These are phyloP conservation scores for Flammula alnicola DNA, from an alignment of 1,284 basidiomycete genomes.

Conservation along the genomic window DNA sequence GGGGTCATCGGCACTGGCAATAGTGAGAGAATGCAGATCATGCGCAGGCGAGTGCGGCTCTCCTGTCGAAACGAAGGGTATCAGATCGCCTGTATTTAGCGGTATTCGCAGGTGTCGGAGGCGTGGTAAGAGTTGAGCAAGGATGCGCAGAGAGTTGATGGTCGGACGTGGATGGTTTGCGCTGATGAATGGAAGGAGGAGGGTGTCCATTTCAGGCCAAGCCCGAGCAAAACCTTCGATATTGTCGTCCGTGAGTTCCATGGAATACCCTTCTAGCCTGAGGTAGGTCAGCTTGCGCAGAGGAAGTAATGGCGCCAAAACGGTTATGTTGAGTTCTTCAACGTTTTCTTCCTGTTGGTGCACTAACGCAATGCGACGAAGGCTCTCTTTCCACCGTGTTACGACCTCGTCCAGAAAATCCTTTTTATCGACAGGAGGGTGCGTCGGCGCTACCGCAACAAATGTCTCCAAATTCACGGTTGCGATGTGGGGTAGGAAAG, in stretches of 20 bases:
- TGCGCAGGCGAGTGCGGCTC: conserved; percentile 17
- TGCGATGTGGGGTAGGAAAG: conserved; percentile 27
- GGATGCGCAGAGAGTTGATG: conserved; percentile 19
- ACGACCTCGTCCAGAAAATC: conserved; percentile 25
- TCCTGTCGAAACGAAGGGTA: conserved; percentile 17
- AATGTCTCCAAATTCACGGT: conserved; percentile 26
- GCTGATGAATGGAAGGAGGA: conserved; percentile 25
- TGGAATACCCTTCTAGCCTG: conserved; percentile 29
- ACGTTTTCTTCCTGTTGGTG: conserved; percentile 19
- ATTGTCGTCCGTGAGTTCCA: conserved; percentile 27
- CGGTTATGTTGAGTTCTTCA: conserved; percentile 17
- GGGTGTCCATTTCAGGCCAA: conserved; percentile 28
- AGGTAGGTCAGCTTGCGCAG: conserved; percentile 26
- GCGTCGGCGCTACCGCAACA: conserved; percentile 16
- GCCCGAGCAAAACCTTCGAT: conserved; percentile 26
- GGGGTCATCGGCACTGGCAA: conserved; percentile 27
- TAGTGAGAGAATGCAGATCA: conserved; percentile 22
- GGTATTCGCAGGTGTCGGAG: conserved; percentile 27
- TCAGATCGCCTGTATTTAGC: conserved; percentile 23
- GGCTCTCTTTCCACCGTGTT: conserved; percentile 25
- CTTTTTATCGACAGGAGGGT: conserved; percentile 23
- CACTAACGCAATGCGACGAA: conserved; percentile 28
- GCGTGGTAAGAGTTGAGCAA: conserved; percentile 24
- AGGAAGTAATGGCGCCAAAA: conserved; percentile 25
- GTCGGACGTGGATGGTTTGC: conserved; percentile 22